These are phyloP conservation scores for Phytophthora multivora DNA, from an alignment of 352 stramenopile species.

Conservation along the genomic window DNA sequence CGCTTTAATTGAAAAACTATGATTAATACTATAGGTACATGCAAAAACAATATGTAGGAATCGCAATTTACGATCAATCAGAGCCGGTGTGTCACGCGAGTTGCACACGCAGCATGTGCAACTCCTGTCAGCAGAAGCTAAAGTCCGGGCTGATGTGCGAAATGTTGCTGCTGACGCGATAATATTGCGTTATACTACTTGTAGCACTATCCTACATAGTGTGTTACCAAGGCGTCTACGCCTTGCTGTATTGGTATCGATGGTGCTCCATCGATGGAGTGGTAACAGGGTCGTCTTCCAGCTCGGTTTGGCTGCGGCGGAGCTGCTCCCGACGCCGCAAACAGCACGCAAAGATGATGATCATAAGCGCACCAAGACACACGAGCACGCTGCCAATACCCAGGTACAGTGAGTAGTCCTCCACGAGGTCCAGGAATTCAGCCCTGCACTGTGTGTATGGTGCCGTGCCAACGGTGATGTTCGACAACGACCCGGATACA, in stretches of 20 bases:
- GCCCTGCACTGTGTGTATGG: constrained; percentile 55
- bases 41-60: too few species aligned
- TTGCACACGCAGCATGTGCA: background rate
- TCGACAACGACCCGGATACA: constrained; percentile 27
- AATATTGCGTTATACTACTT: too few species aligned
- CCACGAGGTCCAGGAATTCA: constrained; percentile 54
- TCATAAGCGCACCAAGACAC: constrained; percentile 40
- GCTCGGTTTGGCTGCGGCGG: constrained; percentile 10
- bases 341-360: constrained; percentile 52
- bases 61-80: background rate
- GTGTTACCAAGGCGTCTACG: constrained; percentile 14
- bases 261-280: constrained; percentile 22
- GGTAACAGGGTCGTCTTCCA: constrained; percentile 15
- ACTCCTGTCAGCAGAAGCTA: constrained; percentile 4
- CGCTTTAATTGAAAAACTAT: constrained; percentile 18
- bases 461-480: constrained; percentile 38
- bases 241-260: constrained; percentile 35
- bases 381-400: constrained; percentile 46
- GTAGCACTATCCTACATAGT: too few species aligned
- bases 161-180: background rate
- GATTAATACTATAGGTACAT: too few species aligned
- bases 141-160: too few species aligned
- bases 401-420: constrained; percentile 43
- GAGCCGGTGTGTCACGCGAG: background rate
- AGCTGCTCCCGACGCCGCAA: constrained; percentile 41